These are phyloP conservation scores for Elsinoe fawcettii DNA, from an alignment of 2,329 filamentous ascomycete genomes.

Conservation along the genomic window DNA sequence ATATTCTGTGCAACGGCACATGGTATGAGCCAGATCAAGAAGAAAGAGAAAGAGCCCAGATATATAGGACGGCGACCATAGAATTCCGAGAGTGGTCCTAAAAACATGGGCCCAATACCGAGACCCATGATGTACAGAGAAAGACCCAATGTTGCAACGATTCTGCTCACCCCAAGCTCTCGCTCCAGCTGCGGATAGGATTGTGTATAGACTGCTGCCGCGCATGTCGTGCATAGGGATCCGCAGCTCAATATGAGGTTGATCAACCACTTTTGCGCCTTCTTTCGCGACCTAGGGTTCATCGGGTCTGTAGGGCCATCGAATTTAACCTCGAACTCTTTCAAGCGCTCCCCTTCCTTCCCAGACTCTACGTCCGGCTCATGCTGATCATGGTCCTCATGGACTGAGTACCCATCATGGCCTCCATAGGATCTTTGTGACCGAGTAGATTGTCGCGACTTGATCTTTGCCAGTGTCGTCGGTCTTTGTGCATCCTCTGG, in stretches of 20 bases:
- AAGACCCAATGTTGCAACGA: constrained; percentile 71
- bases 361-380: constrained; percentile 8
- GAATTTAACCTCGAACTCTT: constrained; percentile 63
- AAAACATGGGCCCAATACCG: constrained; percentile 49
- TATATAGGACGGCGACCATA: constrained; percentile 80
- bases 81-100: constrained; percentile 51
- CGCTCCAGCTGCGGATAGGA: constrained; percentile 69
- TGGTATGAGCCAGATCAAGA: constrained; percentile 68
- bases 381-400: constrained; percentile 20
- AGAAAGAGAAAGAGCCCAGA: constrained; percentile 63
- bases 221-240: constrained; percentile 75
- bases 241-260: constrained; percentile 65
- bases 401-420: constrained; percentile 25
- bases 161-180: constrained; percentile 63
- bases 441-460: constrained; percentile 24
- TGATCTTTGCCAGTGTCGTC: constrained; percentile 19
- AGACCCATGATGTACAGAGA: constrained; percentile 77
- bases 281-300: constrained; percentile 62
- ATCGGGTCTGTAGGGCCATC: constrained; percentile 65
- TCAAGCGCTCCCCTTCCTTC: constrained; percentile 23
- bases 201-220: constrained; percentile 80
- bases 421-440: constrained; percentile 25
- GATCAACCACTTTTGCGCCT: constrained; percentile 66
- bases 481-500: background rate
- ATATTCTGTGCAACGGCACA: constrained; percentile 76